Percentiles rank a stretch among this genome's conserved stretches.
These are phyloP conservation scores for Neurospora sp. DNA, from an alignment of 495 filamentous ascomycete species.

Conservation along the genomic window DNA sequence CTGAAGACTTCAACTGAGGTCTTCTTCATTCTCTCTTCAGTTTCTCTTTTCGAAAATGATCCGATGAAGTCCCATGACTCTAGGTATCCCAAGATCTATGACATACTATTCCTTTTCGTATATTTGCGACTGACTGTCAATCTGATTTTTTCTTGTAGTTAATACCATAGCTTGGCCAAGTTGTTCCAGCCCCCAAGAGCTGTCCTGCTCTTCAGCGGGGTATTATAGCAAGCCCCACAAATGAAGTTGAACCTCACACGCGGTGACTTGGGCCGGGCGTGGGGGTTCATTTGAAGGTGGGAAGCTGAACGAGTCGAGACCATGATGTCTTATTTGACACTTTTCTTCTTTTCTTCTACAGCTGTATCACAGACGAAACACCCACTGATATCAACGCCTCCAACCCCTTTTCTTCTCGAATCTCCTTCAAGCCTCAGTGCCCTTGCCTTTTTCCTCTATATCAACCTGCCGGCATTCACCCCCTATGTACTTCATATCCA, in stretches of 20 bases:
- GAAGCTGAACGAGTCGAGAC: background rate
- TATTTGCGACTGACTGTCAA: background rate
- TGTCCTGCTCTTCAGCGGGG: background rate
- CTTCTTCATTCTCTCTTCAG: background rate
- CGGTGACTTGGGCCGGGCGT: background rate
- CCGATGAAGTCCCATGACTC: background rate
- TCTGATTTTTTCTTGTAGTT: background rate
- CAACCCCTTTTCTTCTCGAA: background rate
- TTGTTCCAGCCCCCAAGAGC: background rate
- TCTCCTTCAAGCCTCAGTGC: background rate
- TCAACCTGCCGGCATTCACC: no score
- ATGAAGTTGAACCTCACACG: background rate
- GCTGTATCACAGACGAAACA: background rate
- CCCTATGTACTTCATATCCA: background rate
- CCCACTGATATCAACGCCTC: background rate
- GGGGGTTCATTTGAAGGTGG: background rate
- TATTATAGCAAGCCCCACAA: background rate
- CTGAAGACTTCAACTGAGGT: background rate
- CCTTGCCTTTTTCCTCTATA: no score
- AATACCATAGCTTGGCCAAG: background rate
- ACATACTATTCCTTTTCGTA: background rate
- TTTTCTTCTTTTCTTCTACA: background rate
- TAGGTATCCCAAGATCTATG: background rate
- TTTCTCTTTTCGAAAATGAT: background rate
- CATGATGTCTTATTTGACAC: background rate